Evolutionary conservation across 371 early-diverging fungal genomes (phyloP), one percentile per base, ranked within the genome.

Genomic region (Apophysomyces sp.): DNA sequence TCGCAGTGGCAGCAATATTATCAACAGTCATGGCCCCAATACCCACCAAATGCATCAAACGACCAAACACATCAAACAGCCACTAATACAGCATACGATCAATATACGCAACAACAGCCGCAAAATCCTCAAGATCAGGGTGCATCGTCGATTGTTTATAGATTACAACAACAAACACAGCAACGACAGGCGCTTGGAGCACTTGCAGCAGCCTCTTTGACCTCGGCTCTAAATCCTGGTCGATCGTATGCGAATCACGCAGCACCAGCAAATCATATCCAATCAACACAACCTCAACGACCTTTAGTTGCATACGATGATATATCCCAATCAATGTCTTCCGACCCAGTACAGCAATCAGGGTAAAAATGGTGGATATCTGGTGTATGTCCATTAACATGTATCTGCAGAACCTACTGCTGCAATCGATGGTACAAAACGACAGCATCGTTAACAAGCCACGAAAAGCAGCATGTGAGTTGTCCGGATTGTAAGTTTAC

Each of bases 151-250:
- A 60, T 71, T 39, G 30, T 72, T 16, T 55, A 72, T 15, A 66
- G 69, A 9, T 44, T 71, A 11, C 74, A 74, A 21, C 68, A 74
- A 36, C 74, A 68, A 44, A 65, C 72, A 21, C 77, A 76, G 12
- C 71, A 71, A 39, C 58, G 63, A 24, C 68, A 72, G 5, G 57
- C 40, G 0, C 36, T 62, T 21, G 72, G 58, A 16, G 72, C 72
- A 26, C 30, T 62, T 15, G 73, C 73, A 30, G 73, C 76, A 26
- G 73, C 76, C 13, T 68, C 77, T 2, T 32, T 72, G 9, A 58
- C 59, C 0, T 67, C 66, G 11, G 54, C 60, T 1, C 60, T 73
- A 26, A 65, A 40, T 53, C 32, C 37, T 4, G 24, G 58, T 26
- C 59, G 49, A 44, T 21, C 27, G 49, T 9, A n/a, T 21, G 24